These are phyloP conservation scores for Talaromyces sp. DNA, from an alignment of 2,329 filamentous ascomycete genomes.

Conservation along the genomic window DNA sequence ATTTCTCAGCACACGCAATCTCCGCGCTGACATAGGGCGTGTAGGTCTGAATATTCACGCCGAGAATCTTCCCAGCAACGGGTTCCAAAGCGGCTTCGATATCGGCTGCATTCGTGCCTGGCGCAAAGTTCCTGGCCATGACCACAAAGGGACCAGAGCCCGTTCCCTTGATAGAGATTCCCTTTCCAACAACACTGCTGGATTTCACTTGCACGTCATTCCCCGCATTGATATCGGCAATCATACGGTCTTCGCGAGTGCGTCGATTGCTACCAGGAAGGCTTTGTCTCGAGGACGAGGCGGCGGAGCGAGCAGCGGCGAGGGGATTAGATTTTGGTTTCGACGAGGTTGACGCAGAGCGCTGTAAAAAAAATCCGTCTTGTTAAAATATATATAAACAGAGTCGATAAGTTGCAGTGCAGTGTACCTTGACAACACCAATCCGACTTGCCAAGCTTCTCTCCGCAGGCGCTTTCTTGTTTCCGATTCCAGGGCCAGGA, in stretches of 20 bases:
- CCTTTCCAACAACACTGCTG: slow-evolving; percentile 19
- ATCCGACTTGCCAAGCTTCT: slow-evolving; percentile 53
- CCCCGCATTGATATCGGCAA: slow-evolving; percentile 24
- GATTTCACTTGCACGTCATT: slow-evolving; percentile 25
- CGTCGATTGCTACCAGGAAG: slow-evolving; percentile 25
- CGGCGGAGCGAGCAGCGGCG: slow-evolving; percentile 16
- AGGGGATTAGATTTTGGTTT: slow-evolving; percentile 35
- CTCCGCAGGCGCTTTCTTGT: slow-evolving; percentile 37
- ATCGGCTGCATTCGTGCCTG: slow-evolving; percentile 61
- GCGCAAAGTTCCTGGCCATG: slow-evolving; percentile 58
- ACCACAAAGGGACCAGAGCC: slow-evolving; percentile 52
- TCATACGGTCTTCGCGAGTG: slow-evolving; percentile 27
- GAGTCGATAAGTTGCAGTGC: not conserved
- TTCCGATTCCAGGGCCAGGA: slow-evolving; percentile 38
- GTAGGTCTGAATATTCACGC: slow-evolving; percentile 49
- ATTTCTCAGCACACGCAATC: slow-evolving; percentile 52
- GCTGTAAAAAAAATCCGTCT: slow-evolving; percentile 17
- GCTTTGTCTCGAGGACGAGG: not conserved
- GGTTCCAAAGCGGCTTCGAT: slow-evolving; percentile 57
- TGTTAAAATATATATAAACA: not conserved
- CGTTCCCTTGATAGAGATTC: slow-evolving; percentile 52
- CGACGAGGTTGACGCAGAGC: slow-evolving; percentile 36
- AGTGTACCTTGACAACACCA: slow-evolving; percentile 51
- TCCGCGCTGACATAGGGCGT: slow-evolving; percentile 57
- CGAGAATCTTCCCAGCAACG: slow-evolving; percentile 47